Percentiles rank a stretch among this genome's conserved stretches.
phyloP scores from a whole-genome alignment of 768 basidiomycete genomes.

The Tricholoma sp. region DNA sequence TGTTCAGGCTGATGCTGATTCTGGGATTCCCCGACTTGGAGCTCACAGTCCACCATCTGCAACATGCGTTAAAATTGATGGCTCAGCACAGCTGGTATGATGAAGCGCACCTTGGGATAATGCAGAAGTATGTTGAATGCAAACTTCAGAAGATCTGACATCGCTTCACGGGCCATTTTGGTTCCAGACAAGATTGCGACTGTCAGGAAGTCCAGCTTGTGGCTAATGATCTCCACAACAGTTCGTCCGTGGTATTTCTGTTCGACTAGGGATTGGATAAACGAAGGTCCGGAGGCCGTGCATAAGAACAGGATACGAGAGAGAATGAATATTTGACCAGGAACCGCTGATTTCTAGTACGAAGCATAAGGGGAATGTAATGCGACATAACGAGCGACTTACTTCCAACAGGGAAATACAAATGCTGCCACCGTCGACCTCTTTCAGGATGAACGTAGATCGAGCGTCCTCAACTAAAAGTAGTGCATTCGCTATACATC shows the following conservation, averaged over 20 bases:
- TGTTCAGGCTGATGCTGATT: slow-evolving; percentile 24
- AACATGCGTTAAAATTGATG: neutral
- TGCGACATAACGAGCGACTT: slow-evolving; percentile 10
- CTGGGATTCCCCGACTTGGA: slow-evolving; percentile 28
- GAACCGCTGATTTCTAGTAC: slow-evolving; percentile 52
- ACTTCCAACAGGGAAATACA: slow-evolving; percentile 60
- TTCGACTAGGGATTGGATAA: slow-evolving; percentile 61
- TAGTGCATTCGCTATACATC: slow-evolving; percentile 76
- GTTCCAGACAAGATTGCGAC: slow-evolving; percentile 43
- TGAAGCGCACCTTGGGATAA: slow-evolving; percentile 63
- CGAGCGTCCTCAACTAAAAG: slow-evolving; percentile 65
- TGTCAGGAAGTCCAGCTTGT: slow-evolving; percentile 56
- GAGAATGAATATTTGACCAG: slow-evolving; percentile 68
- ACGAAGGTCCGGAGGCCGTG: slow-evolving; percentile 48
- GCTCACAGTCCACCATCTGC: slow-evolving; percentile 40
- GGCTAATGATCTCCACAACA: slow-evolving; percentile 57
- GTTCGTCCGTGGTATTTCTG: slow-evolving; percentile 50
- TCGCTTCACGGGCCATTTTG: slow-evolving; percentile 62
- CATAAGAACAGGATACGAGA: slow-evolving; percentile 74
- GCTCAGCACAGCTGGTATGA: neutral
- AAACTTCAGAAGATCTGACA: slow-evolving; percentile 81
- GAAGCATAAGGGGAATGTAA: slow-evolving; percentile 5
- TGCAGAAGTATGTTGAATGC: slow-evolving; percentile 76
- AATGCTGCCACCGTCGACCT: slow-evolving; percentile 59
- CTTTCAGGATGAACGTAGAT: slow-evolving; percentile 45